These are phyloP conservation scores for Pleurotus tuber-regium DNA, from an alignment of 768 basidiomycete species.

Conservation along the genomic window DNA sequence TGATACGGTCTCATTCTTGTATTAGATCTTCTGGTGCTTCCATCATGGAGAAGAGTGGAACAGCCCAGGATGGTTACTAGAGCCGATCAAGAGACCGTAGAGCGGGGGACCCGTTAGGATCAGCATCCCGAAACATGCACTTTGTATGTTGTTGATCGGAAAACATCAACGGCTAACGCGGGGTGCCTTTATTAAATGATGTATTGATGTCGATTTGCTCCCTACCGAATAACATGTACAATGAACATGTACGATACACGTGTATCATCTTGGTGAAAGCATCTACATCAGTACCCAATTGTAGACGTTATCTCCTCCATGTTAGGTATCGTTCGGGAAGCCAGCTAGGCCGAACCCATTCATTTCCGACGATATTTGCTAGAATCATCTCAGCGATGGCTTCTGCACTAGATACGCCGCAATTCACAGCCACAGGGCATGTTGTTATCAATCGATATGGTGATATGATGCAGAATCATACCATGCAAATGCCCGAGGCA, in stretches of 20 bases:
- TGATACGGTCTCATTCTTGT: neutral
- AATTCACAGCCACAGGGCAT: conserved; percentile 30
- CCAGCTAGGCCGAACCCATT: conserved; percentile 10
- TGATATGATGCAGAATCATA: conserved; percentile 25
- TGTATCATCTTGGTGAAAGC: too few species aligned
- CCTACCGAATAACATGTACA: neutral
- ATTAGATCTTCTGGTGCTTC: conserved; percentile 9
- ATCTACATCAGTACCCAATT: too few species aligned
- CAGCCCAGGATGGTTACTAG: neutral
- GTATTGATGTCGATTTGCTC: neutral
- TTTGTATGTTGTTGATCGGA: neutral
- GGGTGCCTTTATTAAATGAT: neutral
- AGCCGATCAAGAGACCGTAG: neutral
- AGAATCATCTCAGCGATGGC: conserved; percentile 12
- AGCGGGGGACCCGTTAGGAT: too few species aligned
- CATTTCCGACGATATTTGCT: conserved; percentile 8
- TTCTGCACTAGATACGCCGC: conserved; percentile 7
- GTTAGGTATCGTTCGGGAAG: conserved; percentile 11
- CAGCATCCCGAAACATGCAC: too few species aligned
- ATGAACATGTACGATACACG: too few species aligned
- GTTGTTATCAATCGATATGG: conserved; percentile 1
- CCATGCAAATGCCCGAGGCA: conserved; percentile 77
- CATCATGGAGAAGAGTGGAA: neutral
- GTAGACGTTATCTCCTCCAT: conserved; percentile 9
- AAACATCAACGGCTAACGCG: neutral